Evolutionary conservation across 139 green algal genomes (phyloP), one percentile per base, ranked within the genome.

Genomic region (Chlamydomonas incerta): DNA sequence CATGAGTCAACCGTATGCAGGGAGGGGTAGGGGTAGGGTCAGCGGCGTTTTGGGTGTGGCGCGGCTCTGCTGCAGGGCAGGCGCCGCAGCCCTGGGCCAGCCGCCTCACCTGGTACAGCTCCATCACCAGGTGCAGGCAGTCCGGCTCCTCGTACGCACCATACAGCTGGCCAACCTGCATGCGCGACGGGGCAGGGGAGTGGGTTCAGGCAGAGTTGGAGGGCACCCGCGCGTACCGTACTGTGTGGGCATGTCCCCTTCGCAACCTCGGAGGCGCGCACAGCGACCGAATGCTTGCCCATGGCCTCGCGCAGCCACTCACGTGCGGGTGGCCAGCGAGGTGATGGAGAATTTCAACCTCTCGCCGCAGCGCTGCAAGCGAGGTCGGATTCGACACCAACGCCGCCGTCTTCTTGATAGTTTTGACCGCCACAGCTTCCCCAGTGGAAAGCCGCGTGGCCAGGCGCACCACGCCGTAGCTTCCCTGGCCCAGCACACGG

Each of bases 271-370:
- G n/a, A n/a, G n/a, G n/a, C n/a, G n/a, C n/a, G n/a, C n/a, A n/a
- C n/a, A n/a, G n/a, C n/a, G n/a, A n/a, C n/a, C n/a, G n/a, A n/a
- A n/a, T n/a, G n/a, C n/a, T n/a, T n/a, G n/a, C n/a, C n/a, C n/a
- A n/a, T n/a, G n/a, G n/a, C n/a, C n/a, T n/a, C n/a, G n/a, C n/a
- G n/a, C 55, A 28, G 55, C 55, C 8, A 23, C 89, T 86, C 26
- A 93, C 87, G 86, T 96, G 91, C 18, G 85, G 50, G 70, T 92
- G 88, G 29, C 93, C 93, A 52, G 74, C 60, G 33, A 99, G 89
- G 84, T 99, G 96, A 85, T 99, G 93, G 93, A 99, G 97, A 88
- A 99, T 98, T 58, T 89, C 90, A 29, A 94, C 84, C 82, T 98
- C 95, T n/a, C 92, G 71, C 50, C 90, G 89, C 47, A 98, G 87